A percentile compares a stretch with the other conserved stretches of the same genome.
These are phyloP conservation scores for Tetrapisispora phaffii DNA, from an alignment of 805 yeast genomes.

Conservation along the genomic window DNA sequence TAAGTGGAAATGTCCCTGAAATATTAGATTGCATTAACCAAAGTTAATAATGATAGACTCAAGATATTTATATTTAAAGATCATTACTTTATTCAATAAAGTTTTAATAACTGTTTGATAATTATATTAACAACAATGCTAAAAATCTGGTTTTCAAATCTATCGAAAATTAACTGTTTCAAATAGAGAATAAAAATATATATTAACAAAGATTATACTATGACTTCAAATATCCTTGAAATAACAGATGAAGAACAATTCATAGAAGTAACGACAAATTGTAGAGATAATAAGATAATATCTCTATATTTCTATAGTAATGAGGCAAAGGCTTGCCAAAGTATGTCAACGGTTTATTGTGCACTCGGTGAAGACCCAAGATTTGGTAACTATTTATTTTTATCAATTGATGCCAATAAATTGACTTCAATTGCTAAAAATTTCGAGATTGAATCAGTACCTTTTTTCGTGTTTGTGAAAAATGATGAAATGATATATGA, in stretches of 20 bases:
- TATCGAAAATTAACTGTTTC: too few relatives aligned
- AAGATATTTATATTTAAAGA: too few relatives aligned
- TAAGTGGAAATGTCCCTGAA: background rate
- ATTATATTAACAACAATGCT: background rate
- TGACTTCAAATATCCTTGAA: slow-evolving; percentile 42
- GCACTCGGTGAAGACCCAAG: slow-evolving; percentile 57
- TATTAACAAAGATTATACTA: slow-evolving; percentile 17
- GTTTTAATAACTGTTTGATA: background rate
- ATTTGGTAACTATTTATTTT: slow-evolving; percentile 50
- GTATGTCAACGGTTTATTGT: slow-evolving; percentile 73
- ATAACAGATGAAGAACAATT: slow-evolving; percentile 77
- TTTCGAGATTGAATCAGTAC: slow-evolving; percentile 90
- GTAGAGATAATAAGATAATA: slow-evolving; percentile 52
- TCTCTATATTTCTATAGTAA: slow-evolving; percentile 87
- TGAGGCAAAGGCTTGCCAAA: slow-evolving; percentile 97
- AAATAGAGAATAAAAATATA: background rate
- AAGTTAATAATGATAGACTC: too few relatives aligned
- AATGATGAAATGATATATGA: slow-evolving; percentile 84
- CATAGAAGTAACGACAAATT: slow-evolving; percentile 53
- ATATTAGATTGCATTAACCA: background rate
- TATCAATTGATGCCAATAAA: slow-evolving; percentile 88
- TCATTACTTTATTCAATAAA: background rate
- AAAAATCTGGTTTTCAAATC: too few relatives aligned
- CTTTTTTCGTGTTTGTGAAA: slow-evolving; percentile 78
- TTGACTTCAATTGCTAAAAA: slow-evolving; percentile 82